Evolutionary conservation across 2,329 filamentous ascomycete genomes (phyloP), one percentile per base, ranked within the genome.

Genomic region (Myotisia sp.): DNA sequence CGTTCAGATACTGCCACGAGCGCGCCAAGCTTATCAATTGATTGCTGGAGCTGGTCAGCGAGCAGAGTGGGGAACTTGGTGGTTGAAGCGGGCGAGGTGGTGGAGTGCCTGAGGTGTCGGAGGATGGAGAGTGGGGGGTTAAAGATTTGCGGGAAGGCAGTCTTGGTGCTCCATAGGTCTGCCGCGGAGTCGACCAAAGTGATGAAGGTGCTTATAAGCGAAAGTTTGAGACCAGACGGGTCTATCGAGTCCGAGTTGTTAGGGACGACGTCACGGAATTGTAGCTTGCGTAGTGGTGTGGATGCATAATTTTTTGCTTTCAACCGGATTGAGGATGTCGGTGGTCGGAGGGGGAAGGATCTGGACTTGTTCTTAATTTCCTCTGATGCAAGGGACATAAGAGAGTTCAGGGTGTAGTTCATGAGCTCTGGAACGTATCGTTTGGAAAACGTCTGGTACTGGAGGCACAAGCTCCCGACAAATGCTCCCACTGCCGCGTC

Each of bases 401-500:
- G 59, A 0, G 78, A 79, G 53, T 87, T 85, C 28, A 84, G 60
- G 17, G 73, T 70, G 53, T 85, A 94, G 52, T 83, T 83, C 46
- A 92, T 66, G 20, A 86, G 69, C 57, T 98, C 90, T 0, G 90
- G 90, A 29, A 94, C 68, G 56, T 87, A 93, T 47, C 90, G 71
- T 62, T 85, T 90, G 4, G 87, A 78, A 5, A 87, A 63, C 22
- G 67, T 64, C 57, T 94, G 84, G 56, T 92, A 95, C 51, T 87
- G 78, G 18, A 93, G 55, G 33, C 73, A 76, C 23, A 95, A 63
- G 14, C 80, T 81, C 20, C 74, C 73, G n/a, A 92, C 60, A 52
- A 83, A 94, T 6, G 76, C 71, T 7, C 90, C 90, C 2, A 67
- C 76, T 3, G 73, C 70, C 40, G 82, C 71, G 44, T 90, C 80